Conservation (phyloP, 108 stramenopile species). For the Halocafeteria seosinensis region DNA sequence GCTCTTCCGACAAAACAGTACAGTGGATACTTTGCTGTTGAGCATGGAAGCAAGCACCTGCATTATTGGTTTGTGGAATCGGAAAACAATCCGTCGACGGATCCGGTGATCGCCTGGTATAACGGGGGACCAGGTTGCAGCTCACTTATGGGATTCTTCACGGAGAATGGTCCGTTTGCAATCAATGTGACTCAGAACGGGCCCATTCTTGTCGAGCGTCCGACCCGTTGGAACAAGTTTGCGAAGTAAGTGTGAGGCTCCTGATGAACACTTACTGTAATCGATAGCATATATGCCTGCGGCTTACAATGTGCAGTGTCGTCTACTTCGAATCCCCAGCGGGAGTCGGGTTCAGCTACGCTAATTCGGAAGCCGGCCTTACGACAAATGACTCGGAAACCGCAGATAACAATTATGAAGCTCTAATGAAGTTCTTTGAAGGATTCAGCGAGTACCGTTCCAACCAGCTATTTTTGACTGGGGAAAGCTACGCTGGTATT, state of each 20-base stretch:
- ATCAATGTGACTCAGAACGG: neutral
- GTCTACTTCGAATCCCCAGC: conserved; percentile 50
- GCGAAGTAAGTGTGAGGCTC: conserved; percentile 52
- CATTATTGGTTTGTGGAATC: neutral
- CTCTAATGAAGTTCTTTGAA: conserved; percentile 30
- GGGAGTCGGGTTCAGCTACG: conserved; percentile 56
- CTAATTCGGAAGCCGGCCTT: neutral
- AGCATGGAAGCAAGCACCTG: neutral
- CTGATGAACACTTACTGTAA: no score
- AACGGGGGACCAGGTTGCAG: conserved; percentile 1
- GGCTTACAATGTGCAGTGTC: conserved; percentile 41
- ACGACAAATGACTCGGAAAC: conserved; percentile 43
- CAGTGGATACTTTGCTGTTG: neutral
- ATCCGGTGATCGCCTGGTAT: neutral
- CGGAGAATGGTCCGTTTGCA: neutral
- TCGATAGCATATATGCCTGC: no score
- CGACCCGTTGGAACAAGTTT: conserved; percentile 37
- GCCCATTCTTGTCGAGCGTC: neutral
- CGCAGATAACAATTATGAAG: conserved; percentile 42
- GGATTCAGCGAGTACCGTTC: conserved; percentile 48
- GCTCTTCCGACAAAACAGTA: neutral
- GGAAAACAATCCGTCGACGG: neutral
- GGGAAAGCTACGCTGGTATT: conserved; percentile 60
- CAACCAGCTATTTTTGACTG: conserved; percentile 53
- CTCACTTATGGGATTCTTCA: neutral